These are phyloP conservation scores for Ophiostoma sp. DNA, from an alignment of 2,329 filamentous ascomycete genomes.

Conservation along the genomic window DNA sequence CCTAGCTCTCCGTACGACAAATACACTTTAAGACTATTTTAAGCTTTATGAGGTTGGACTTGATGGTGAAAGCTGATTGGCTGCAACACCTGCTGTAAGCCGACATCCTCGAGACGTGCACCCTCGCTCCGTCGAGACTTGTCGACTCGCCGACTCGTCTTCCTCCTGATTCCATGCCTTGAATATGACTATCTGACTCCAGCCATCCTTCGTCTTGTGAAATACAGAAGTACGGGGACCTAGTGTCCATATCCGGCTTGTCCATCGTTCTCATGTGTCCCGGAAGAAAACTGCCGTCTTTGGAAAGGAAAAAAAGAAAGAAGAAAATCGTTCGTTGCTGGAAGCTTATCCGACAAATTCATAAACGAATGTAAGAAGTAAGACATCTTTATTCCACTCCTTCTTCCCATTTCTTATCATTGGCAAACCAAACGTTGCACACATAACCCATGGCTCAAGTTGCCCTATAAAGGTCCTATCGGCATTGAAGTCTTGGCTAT, in stretches of 20 bases:
- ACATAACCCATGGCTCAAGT: neutral
- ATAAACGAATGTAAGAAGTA: neutral
- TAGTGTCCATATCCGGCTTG: neutral
- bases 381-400: neutral
- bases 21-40: neutral
- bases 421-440: neutral
- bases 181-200: neutral
- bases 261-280: neutral
- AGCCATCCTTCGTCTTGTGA: neutral
- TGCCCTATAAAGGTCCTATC: neutral
- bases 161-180: neutral
- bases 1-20: neutral
- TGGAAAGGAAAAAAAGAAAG: neutral
- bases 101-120: slow-evolving; percentile 15
- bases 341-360: neutral
- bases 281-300: neutral
- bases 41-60: neutral
- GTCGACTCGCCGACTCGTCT: slow-evolving; percentile 8
- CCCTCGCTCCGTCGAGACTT: slow-evolving; percentile 16
- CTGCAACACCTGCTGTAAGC: neutral
- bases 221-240: no score
- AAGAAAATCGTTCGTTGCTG: neutral
- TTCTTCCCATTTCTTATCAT: neutral
- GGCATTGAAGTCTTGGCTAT: neutral
- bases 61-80: neutral